Base-by-base conservation (phyloP, 176 grass and related monocot species). In the Bonia amplexicaulis region DNA sequence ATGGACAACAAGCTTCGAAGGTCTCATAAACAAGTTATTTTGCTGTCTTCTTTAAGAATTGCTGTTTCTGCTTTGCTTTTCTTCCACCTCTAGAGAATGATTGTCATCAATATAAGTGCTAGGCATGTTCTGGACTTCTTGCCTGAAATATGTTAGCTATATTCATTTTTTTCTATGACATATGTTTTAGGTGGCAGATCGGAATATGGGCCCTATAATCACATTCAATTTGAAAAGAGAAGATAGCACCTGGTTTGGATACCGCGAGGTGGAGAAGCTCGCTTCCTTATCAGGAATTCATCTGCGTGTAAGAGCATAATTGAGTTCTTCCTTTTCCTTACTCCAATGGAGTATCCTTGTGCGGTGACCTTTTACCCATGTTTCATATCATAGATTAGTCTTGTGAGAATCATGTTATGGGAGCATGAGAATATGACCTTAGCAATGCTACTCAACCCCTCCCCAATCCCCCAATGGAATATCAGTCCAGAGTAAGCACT, bases 211-310 rank as follows among this genome's bases (percentile, higher is more conserved):
- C 75, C 93, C 96, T 74, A 98, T 87, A 16, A 90, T 98, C 77
- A 83, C 96, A 82, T 98, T 98, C 91, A 98, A 98, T 87, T 95
- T 98, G 87, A 95, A 89, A 95, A 98, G 96, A 93, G 91, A 89
- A 80, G 96, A 98, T 85, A 89, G 77, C 69, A 90, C 91, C 44
- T 95, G 93, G 93, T 83, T 92, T 87, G 96, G 96, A 81, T 93
- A 93, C 33, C 70, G 87, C 17, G 96, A 98, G 69, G 91, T 95
- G 81, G 96, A 98, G 71, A 98, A 95, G 72, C 71, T 98, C 45
- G 93, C 96, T 81, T 92, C 89, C 40, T 90, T 98, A 76, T 95
- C 91, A 58, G 91, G 89, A 68, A 90, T 98, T 51, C 96, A 98
- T 62, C 82, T 98, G 77, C 91, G 96, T 86, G 93, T 97, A 95